Conservation (phyloP, 2,329 filamentous ascomycete genomes). For the Penicillium sclerotiorum region DNA sequence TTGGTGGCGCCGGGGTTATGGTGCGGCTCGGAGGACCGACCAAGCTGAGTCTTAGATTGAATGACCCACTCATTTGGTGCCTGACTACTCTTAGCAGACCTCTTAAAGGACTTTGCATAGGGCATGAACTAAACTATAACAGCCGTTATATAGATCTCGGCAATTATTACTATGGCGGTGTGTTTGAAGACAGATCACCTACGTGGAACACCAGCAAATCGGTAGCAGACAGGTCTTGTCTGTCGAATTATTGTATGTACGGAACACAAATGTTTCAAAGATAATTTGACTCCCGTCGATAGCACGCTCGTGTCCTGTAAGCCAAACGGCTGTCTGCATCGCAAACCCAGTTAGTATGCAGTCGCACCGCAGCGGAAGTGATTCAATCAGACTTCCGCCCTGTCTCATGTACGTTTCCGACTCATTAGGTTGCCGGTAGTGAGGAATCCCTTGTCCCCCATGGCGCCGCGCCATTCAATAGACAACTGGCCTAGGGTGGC, state of each 20-base stretch:
- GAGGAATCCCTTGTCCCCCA: slow-evolving; percentile 86
- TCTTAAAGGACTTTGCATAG: too few relatives aligned
- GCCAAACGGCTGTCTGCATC: slow-evolving; percentile 18
- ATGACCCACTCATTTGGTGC: too few relatives aligned
- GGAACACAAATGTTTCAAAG: not conserved
- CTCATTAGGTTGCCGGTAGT: slow-evolving; percentile 77
- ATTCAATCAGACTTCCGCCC: slow-evolving; percentile 12
- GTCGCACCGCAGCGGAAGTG: slow-evolving; percentile 10
- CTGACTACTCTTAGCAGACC: too few relatives aligned
- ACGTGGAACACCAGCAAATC: too few relatives aligned
- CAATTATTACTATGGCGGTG: too few relatives aligned
- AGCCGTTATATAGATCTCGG: too few relatives aligned
- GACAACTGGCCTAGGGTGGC: slow-evolving; percentile 77
- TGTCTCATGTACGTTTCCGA: slow-evolving; percentile 40
- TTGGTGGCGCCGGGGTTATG: slow-evolving; percentile 12
- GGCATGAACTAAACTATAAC: too few relatives aligned
- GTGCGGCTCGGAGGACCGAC: slow-evolving; percentile 18
- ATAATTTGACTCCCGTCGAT: not conserved
- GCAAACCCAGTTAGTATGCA: slow-evolving; percentile 11
- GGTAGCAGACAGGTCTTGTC: not conserved
- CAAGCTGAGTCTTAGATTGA: too few relatives aligned
- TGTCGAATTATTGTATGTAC: slow-evolving; percentile 2
- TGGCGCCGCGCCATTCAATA: slow-evolving; percentile 84
- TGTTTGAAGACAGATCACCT: too few relatives aligned
- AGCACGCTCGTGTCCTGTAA: slow-evolving; percentile 16